Evolutionary conservation across 1,139 yeast species (phyloP).

Genomic region (Candida sp.): DNA sequence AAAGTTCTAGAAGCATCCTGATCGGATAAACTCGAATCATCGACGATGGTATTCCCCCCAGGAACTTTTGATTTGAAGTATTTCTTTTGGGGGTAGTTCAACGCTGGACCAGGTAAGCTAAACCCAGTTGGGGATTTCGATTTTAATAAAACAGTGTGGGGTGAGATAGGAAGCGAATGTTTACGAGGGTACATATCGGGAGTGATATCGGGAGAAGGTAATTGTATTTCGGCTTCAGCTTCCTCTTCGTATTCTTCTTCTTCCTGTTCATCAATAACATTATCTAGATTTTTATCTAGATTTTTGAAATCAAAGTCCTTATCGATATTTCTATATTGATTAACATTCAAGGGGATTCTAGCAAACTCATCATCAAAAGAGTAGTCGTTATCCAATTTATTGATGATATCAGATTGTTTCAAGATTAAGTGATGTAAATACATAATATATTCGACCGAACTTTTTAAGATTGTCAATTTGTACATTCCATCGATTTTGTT

Average conservation of each 20-base stretch:
- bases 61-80: conserved; percentile 24
- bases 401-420: conserved; percentile 39
- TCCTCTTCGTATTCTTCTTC: conserved; percentile 10
- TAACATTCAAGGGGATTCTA: conserved; percentile 52
- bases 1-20: conserved; percentile 42
- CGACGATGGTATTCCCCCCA: conserved; percentile 12
- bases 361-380: conserved; percentile 46
- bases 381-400: conserved; percentile 13
- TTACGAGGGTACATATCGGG: conserved; percentile 38
- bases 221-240: conserved; percentile 13
- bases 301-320: conserved; percentile 48
- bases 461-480: conserved; percentile 74
- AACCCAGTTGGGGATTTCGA: conserved; percentile 25
- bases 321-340: conserved; percentile 56
- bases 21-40: conserved; percentile 15
- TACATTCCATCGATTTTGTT: conserved; percentile 65
- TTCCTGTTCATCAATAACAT: background rate
- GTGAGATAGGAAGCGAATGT: conserved; percentile 11
- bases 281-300: background rate
- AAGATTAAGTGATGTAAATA: conserved; percentile 61
- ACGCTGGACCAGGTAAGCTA: conserved; percentile 41
- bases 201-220: conserved; percentile 43
- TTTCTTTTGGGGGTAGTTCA: conserved; percentile 25
- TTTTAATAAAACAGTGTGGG: conserved; percentile 10
- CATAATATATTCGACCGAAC: conserved; percentile 75